phyloP scores from a whole-genome alignment of 23 red algal genomes.

The Gracilaria vermiculophylla region DNA sequence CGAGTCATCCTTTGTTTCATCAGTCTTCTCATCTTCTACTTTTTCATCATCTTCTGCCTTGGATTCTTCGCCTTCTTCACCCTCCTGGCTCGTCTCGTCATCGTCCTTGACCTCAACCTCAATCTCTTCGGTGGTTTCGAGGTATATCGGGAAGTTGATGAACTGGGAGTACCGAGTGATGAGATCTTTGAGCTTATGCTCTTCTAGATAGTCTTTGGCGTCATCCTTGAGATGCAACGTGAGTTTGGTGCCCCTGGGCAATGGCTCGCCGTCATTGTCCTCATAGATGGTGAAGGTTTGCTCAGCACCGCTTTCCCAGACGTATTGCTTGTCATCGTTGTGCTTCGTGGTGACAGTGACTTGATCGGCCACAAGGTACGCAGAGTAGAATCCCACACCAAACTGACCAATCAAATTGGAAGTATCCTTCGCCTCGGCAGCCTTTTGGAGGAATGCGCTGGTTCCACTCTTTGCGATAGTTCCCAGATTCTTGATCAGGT shows the following conservation, averaged over 20 bases:
- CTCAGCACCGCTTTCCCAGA: conserved; percentile 80
- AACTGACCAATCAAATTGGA: conserved; percentile 92
- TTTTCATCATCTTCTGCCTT: conserved; percentile 11
- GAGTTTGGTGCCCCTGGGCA: conserved; percentile 68
- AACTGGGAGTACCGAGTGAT: conserved; percentile 89
- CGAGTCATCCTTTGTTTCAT: not conserved
- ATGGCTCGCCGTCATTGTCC: conserved; percentile 44
- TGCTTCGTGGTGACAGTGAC: conserved; percentile 74
- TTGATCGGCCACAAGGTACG: conserved; percentile 84
- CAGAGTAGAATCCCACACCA: conserved; percentile 94
- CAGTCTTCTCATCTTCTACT: conserved; percentile 6
- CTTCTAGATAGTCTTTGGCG: conserved; percentile 68
- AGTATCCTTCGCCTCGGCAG: conserved; percentile 60
- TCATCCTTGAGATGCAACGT: conserved; percentile 84
- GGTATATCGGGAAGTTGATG: conserved; percentile 92
- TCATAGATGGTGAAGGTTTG: conserved; percentile 64
- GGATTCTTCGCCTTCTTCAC: conserved; percentile 5
- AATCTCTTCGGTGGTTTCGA: conserved; percentile 58
- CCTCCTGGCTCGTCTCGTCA: conserved; percentile 5
- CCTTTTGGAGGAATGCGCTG: conserved; percentile 75
- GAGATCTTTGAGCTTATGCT: conserved; percentile 77
- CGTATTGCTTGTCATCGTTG: conserved; percentile 68
- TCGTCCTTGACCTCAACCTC: conserved; percentile 46
- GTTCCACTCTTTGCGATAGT: conserved; percentile 93
- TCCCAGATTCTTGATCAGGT: conserved; percentile 91